Percentiles rank a stretch among this genome's conserved stretches.
phyloP scores from a whole-genome alignment of 306 rosid genomes.

The Acacia crassicarpa region DNA sequence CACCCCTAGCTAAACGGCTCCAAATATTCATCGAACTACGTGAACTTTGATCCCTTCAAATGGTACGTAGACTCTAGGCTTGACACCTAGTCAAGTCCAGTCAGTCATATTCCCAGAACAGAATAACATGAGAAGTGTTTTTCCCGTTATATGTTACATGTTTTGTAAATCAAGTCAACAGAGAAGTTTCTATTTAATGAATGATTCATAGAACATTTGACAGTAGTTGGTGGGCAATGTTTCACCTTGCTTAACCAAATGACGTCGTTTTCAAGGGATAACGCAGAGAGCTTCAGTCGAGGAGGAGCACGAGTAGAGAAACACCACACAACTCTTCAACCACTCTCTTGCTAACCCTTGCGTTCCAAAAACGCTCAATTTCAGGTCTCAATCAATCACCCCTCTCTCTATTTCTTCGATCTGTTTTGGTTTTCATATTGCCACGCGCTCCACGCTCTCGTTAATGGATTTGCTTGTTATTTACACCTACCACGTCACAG shows the following conservation, averaged over 20 bases:
- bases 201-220: not conserved
- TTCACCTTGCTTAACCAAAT: not conserved
- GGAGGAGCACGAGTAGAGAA: not conserved
- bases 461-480: not conserved
- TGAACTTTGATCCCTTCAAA: too few relatives aligned
- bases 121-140: too few relatives aligned
- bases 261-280: not conserved
- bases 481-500: not conserved
- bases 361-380: not conserved
- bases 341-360: not conserved
- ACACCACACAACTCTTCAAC: not conserved
- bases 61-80: too few relatives aligned
- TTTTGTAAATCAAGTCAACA: too few relatives aligned
- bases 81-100: too few relatives aligned
- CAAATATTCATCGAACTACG: too few relatives aligned
- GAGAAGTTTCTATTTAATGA: too few relatives aligned
- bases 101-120: too few relatives aligned
- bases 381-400: not conserved
- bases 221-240: not conserved
- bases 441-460: not conserved
- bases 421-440: not conserved
- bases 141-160: too few relatives aligned
- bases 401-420: too few relatives aligned
- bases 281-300: not conserved
- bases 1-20: too few relatives aligned